phyloP scores from a whole-genome alignment of 2,329 filamentous ascomycete species.

The Diaporthe sp. region DNA sequence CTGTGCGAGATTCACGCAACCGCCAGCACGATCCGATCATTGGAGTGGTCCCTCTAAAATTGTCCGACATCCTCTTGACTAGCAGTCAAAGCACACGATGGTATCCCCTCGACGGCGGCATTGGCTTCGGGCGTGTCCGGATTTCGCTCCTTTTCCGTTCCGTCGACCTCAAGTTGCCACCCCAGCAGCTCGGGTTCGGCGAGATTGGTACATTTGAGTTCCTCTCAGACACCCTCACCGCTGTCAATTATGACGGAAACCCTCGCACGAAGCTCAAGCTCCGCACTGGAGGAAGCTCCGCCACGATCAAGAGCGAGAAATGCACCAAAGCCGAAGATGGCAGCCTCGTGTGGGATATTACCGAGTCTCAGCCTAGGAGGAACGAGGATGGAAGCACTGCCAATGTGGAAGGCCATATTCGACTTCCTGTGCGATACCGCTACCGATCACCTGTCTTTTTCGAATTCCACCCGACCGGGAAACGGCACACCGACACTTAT shows the following conservation, averaged over 20 bases:
- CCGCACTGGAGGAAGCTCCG: constrained; percentile 86
- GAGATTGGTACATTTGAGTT: constrained; percentile 97
- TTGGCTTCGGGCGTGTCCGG: constrained; percentile 90
- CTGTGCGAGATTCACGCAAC: constrained; percentile 89
- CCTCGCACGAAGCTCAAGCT: constrained; percentile 82
- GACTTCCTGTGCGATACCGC: constrained; percentile 89
- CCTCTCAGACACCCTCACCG: constrained; percentile 75
- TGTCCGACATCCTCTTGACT: constrained; percentile 89
- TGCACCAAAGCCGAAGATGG: constrained; percentile 72
- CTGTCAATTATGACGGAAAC: constrained; percentile 70
- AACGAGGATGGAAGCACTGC: constrained; percentile 44
- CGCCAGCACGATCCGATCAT: constrained; percentile 95
- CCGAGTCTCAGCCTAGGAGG: constrained; percentile 52
- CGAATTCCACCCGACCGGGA: constrained; percentile 80
- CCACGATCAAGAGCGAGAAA: constrained; percentile 73
- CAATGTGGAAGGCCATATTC: constrained; percentile 54
- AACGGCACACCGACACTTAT: constrained; percentile 79
- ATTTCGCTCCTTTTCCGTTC: constrained; percentile 92
- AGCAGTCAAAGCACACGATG: constrained; percentile 88
- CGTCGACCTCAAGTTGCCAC: constrained; percentile 87
- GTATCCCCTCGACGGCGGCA: constrained; percentile 96
- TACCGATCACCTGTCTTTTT: constrained; percentile 92
- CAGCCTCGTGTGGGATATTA: constrained; percentile 66
- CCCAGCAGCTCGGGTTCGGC: constrained; percentile 84
- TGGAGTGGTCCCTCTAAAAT: constrained; percentile 88